Evolutionary conservation across 106 monocot species (phyloP), one percentile per base, ranked within the genome.

Genomic region (Allium fistulosum): DNA sequence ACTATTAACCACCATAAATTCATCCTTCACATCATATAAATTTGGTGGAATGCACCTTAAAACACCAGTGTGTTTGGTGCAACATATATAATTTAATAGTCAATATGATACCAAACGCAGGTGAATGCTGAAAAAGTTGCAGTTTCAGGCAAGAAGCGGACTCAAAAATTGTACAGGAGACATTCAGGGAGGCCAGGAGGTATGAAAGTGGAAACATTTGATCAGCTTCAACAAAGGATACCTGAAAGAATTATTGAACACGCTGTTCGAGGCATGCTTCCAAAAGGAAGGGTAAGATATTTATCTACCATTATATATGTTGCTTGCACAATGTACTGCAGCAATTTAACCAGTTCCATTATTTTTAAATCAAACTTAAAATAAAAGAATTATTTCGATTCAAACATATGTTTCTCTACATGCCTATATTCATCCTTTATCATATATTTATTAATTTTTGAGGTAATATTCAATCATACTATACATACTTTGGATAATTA

Each of bases 171-270:
- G 10, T 92, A 92, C 75, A 86, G 88, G 63, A 85, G 96, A 81
- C 96, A 96, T 78, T 96, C 96, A 45, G 96, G 96, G 57, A 85
- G 92, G 65, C 96, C 96, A 57, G 96, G 96, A 58, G 96, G 96
- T 63, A 84, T 96, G 86, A 92, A 59, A 49, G 78, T 84, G 53
- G 88, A 96, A 72, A 96, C 92, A 9, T 96, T 96, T 71, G 92
- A 88, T 71, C 95, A 96, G 58, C 88, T 96, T 63, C 96, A 96
- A 66, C 75, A 84, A 59, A 92, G 96, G 69, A 92, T 96, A 60
- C 91, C 92, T 5, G 91, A 92, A 64, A 88, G 96, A 80, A 96
- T 96, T 51, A 71, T 96, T 48, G 92, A 96, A 57, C 92, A 92
- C 49, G 96, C 92, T 49, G 91, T 96, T 2, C 83, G 86, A 13